Conservation (phyloP, 306 rosid species). For the Neltuma alba region DNA sequence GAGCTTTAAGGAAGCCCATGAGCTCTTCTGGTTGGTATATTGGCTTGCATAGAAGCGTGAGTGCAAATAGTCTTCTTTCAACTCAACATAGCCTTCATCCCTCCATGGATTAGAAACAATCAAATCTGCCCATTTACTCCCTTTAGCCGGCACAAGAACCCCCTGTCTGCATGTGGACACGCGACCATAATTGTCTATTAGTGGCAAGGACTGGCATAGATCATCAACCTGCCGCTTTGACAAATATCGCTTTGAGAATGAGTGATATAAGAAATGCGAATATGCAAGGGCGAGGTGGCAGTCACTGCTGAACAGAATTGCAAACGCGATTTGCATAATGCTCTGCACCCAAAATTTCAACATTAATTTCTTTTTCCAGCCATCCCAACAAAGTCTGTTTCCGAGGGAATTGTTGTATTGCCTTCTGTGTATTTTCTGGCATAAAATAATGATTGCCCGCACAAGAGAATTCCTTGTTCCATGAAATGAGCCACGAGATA, state of each 20-base stretch:
- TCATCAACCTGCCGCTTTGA: not conserved
- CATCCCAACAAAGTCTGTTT: conserved; percentile 43
- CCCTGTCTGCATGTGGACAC: conserved; percentile 17
- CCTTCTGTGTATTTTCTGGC: conserved; percentile 58
- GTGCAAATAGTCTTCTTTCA: conserved; percentile 54
- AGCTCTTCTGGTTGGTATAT: conserved; percentile 22
- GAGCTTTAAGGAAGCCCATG: conserved; percentile 44
- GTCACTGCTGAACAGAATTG: conserved; percentile 12
- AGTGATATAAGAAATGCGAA: conserved; percentile 66
- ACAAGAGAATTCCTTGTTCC: conserved; percentile 51
- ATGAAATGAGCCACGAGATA: conserved; percentile 60
- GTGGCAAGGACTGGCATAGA: conserved; percentile 54
- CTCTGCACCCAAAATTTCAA: conserved; percentile 19
- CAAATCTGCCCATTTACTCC: conserved; percentile 71
- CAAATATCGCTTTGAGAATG: conserved; percentile 31
- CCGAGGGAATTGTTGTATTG: conserved; percentile 28
- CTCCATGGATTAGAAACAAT: conserved; percentile 68
- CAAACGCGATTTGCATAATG: conserved; percentile 42
- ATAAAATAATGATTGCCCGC: conserved; percentile 41
- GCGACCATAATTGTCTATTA: conserved; percentile 59
- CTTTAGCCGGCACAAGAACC: conserved; percentile 68
- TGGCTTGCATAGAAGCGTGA: conserved; percentile 44
- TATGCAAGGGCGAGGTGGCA: conserved; percentile 39
- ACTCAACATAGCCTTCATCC: conserved; percentile 53
- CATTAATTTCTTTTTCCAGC: conserved; percentile 38